phyloP scores from a whole-genome alignment of 2,329 filamentous ascomycete species.

The Cephalotrichum gorgonifer region DNA sequence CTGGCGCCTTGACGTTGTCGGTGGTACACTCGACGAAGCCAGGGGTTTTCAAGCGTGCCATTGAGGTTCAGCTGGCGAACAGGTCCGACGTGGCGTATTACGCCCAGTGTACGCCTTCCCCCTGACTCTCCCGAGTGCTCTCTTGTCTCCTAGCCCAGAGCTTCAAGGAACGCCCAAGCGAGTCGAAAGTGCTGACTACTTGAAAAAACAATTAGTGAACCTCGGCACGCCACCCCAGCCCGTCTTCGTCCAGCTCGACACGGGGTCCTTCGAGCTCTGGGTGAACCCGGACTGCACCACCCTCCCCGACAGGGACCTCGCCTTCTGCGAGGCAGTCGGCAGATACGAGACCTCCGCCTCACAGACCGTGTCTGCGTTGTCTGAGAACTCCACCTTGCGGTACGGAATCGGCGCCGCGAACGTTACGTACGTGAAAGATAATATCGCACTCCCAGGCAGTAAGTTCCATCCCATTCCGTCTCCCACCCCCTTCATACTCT shows the following conservation, averaged over 20 bases:
- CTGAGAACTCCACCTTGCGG: slow-evolving; percentile 26
- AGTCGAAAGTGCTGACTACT: background rate
- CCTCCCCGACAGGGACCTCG: slow-evolving; percentile 27
- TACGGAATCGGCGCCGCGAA: slow-evolving; percentile 43
- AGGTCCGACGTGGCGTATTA: slow-evolving; percentile 45
- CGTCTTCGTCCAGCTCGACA: slow-evolving; percentile 46
- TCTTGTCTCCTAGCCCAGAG: background rate
- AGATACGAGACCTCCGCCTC: slow-evolving; percentile 32
- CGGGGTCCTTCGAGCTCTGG: slow-evolving; percentile 51
- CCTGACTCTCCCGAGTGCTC: background rate
- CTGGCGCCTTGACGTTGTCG: slow-evolving; percentile 16
- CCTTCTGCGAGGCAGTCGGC: slow-evolving; percentile 35
- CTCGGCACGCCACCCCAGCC: slow-evolving; percentile 44
- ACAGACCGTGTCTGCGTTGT: slow-evolving; percentile 21
- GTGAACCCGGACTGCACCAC: slow-evolving; percentile 49
- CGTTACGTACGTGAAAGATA: slow-evolving; percentile 38
- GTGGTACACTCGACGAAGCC: slow-evolving; percentile 18
- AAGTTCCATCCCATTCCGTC: background rate
- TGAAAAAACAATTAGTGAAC: slow-evolving; percentile 18
- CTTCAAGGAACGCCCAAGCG: no score
- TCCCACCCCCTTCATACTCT: background rate
- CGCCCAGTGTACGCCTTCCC: slow-evolving; percentile 26
- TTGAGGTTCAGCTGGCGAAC: slow-evolving; percentile 35
- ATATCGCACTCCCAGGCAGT: slow-evolving; percentile 23
- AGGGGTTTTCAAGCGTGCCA: slow-evolving; percentile 26